A percentile compares a stretch with the other conserved stretches of the same genome.
Conservation (phyloP, 1,284 basidiomycete genomes). For the Limonomyces culmigenus region DNA sequence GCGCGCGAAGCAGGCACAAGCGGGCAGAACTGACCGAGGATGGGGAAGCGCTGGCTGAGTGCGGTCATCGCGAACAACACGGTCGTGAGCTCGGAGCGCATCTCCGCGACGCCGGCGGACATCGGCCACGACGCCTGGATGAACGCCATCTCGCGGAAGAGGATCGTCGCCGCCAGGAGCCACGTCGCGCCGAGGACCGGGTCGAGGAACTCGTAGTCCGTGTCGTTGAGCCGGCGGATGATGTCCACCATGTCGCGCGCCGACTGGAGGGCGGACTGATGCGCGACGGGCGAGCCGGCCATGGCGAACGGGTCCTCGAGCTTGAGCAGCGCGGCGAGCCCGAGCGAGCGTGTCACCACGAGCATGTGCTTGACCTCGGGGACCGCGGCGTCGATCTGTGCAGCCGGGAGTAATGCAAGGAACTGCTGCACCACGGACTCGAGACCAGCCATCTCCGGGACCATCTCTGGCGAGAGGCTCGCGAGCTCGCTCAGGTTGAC, state of each 20-base stretch:
- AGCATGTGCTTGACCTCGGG: conserved; percentile 42
- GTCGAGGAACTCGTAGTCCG: conserved; percentile 52
- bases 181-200: conserved; percentile 59
- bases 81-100: no score
- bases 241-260: conserved; percentile 38
- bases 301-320: conserved; percentile 44
- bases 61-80: no score
- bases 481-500: not conserved
- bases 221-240: conserved; percentile 40
- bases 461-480: not conserved
- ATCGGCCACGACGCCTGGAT: no score
- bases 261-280: conserved; percentile 46
- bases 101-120: no score
- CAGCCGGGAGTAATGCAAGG: conserved; percentile 41
- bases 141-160: no score
- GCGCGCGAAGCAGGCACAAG: no score
- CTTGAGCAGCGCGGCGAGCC: conserved; percentile 48
- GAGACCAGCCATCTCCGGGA: conserved; percentile 33
- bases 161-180: no score
- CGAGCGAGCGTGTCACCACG: conserved; percentile 44
- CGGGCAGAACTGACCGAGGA: no score
- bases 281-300: conserved; percentile 37
- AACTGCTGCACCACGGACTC: conserved; percentile 49
- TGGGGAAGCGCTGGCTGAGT: no score
- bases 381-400: conserved; percentile 39